Conservation (phyloP, 768 basidiomycete genomes). For the Suillus decipiens region DNA sequence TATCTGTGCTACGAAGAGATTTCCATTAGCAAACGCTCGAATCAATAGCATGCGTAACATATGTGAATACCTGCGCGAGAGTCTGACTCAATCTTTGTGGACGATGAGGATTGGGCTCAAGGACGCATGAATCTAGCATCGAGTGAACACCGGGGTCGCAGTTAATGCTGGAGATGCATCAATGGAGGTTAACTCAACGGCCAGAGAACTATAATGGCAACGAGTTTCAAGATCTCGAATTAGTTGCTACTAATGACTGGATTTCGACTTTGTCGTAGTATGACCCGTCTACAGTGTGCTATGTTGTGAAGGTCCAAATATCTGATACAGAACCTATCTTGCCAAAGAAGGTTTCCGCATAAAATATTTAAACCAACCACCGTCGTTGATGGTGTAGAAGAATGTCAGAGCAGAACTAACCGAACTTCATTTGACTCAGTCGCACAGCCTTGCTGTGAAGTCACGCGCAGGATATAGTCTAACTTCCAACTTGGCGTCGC, state of each 20-base stretch:
- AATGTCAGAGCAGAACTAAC: not conserved
- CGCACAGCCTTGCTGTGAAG: too few species aligned
- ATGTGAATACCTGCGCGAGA: not conserved
- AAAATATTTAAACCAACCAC: not conserved
- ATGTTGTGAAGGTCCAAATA: not conserved
- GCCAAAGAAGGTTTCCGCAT: not conserved
- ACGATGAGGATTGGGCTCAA: not conserved
- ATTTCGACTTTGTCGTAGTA: not conserved
- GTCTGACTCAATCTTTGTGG: not conserved
- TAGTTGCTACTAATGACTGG: not conserved
- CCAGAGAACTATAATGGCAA: not conserved
- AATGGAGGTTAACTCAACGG: not conserved
- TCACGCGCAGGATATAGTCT: too few species aligned
- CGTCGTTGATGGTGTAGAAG: not conserved
- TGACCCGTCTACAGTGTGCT: not conserved
- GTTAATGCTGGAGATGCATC: not conserved
- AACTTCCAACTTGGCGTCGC: too few species aligned
- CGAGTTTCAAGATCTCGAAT: not conserved
- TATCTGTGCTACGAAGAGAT: not conserved
- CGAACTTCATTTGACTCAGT: not conserved
- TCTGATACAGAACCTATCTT: not conserved
- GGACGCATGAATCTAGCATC: not conserved
- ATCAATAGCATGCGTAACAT: not conserved
- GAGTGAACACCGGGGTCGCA: not conserved
- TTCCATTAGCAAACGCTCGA: not conserved